Percentiles rank a stretch among this genome's conserved stretches.
Evolutionary conservation across 306 rosid genomes (phyloP).

Genomic region (Biancaea sappan): DNA sequence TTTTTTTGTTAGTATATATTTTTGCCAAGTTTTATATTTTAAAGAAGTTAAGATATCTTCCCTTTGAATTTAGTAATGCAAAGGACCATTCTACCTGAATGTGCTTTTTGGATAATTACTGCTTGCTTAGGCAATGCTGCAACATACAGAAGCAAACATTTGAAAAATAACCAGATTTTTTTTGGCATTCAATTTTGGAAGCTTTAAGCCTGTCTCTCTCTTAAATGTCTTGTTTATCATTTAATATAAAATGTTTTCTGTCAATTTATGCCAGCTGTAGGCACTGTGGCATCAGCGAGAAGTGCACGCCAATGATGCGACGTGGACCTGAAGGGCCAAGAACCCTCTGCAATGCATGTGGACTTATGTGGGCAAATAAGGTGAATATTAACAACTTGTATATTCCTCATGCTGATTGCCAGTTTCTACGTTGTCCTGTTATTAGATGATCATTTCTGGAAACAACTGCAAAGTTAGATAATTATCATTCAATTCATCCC

Average conservation of each 20-base stretch:
- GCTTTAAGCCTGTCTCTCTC: conserved; percentile 20
- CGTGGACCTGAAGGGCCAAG: conserved; percentile 90
- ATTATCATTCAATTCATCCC: conserved; percentile 15
- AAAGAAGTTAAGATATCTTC: neutral
- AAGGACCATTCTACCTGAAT: neutral
- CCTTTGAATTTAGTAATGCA: neutral
- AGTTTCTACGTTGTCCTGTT: conserved; percentile 13
- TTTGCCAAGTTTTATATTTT: neutral
- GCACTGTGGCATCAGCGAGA: conserved; percentile 77
- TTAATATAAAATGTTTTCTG: conserved; percentile 21
- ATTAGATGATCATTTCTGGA: conserved; percentile 3
- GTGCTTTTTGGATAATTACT: neutral
- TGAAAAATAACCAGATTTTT: neutral
- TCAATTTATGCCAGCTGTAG: conserved; percentile 54
- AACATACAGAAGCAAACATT: neutral
- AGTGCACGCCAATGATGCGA: conserved; percentile 80
- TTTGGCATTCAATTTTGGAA: conserved; percentile 5
- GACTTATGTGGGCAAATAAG: conserved; percentile 93
- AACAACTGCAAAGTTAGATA: conserved; percentile 11
- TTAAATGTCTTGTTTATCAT: neutral
- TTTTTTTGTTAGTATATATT: neutral
- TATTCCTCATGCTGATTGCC: neutral
- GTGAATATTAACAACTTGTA: conserved; percentile 39
- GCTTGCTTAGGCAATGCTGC: neutral
- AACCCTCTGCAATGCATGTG: conserved; percentile 86